Base-by-base conservation (phyloP, 768 basidiomycete species). In the Sarcodon sp. region DNA sequence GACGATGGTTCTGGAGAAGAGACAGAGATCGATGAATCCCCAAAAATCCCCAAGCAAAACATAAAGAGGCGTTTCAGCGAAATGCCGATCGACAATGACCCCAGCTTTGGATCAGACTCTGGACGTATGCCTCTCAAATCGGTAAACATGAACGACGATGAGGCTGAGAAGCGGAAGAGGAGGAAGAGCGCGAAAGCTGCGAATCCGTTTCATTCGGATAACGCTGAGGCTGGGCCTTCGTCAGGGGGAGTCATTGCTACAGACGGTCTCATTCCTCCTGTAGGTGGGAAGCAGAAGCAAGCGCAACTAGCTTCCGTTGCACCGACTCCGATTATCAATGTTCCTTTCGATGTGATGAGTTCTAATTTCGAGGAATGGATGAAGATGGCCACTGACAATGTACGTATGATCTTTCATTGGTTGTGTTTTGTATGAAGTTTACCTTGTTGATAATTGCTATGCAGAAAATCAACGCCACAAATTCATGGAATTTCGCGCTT, bases 331-430 rank as follows among this genome's bases (percentile, higher is more conserved):
- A 62, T 66, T 1, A 75, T 80, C 27, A 73, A 80, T 38, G 76
- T 83, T 15, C 73, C 83, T 0, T 65, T 83, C 54, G 87, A 93
- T 54, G 76, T 91, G n/a, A 87, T 88, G 78, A 88, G 73, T 65
- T 84, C 81, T 35, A 96, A 92, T 57, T 96, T 84, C 59, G 96
- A 99, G 62, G 92, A 98, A 64, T 98, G 96, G 96, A 98, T 99
- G 94, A 98, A 98, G 71, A 82, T 98, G 81, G 92, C 93, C 1
- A 98, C 94, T 2, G 94, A 98, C 61, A 98, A 98, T 64, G 96
- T 97, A 61, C 56, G 80, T 69, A 4, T 33, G 47, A 38, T 10
- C 16, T n/a, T 38, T 21, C 50, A 13, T 43, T 15, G 27, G 44
- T 45, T 39, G 16, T 10, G 13, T 27, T 18, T 37, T 32, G 9